These are phyloP conservation scores for Suhomyces choctaworum DNA, from an alignment of 1,139 yeast species.

Conservation along the genomic window DNA sequence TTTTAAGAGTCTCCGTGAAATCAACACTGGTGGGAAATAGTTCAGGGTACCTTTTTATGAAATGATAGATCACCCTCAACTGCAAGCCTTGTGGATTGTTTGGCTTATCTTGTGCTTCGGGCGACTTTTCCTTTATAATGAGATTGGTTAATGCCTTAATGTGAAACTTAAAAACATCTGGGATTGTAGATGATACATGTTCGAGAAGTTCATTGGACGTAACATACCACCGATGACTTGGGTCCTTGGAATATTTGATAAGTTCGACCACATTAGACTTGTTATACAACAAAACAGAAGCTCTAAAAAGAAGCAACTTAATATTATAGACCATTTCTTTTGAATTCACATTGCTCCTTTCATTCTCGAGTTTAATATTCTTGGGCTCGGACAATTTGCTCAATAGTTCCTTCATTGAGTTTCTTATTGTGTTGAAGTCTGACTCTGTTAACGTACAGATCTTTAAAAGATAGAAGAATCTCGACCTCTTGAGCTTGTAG, in stretches of 20 bases:
- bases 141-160: constrained; percentile 49
- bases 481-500: constrained; percentile 52
- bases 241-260: constrained; percentile 47
- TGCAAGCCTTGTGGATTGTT: constrained; percentile 17
- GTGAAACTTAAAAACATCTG: constrained; percentile 65
- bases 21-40: constrained; percentile 33
- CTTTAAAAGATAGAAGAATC: constrained; percentile 57
- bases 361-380: constrained; percentile 42
- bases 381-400: constrained; percentile 54
- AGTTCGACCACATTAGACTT: constrained; percentile 61
- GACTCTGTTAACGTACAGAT: constrained; percentile 57
- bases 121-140: constrained; percentile 26
- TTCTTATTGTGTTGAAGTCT: constrained; percentile 59
- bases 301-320: constrained; percentile 58
- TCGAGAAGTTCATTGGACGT: constrained; percentile 57
- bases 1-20: constrained; percentile 43
- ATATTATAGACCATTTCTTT: constrained; percentile 53
- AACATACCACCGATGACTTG: constrained; percentile 28
- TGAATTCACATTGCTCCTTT: constrained; percentile 40
- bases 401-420: constrained; percentile 62
- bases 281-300: constrained; percentile 64
- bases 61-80: constrained; percentile 62
- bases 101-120: constrained; percentile 15
- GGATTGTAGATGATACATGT: constrained; percentile 59
- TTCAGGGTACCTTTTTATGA: constrained; percentile 51